Base-by-base conservation (phyloP, 306 rosid genomes). In the Prunus mira region DNA sequence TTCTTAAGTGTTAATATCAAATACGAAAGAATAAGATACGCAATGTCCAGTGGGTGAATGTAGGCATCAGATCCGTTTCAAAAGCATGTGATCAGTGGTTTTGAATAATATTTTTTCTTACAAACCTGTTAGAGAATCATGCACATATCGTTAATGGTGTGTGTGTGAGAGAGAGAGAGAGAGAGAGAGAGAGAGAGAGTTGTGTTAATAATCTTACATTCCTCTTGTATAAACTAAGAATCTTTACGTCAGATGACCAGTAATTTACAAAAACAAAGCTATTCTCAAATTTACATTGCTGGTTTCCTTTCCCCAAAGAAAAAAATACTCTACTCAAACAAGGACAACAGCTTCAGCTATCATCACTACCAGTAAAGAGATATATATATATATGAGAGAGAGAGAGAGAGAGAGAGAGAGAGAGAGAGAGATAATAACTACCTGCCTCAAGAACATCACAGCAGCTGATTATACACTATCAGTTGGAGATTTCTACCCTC, bases 271-370 rank as follows among this genome's bases (percentile, higher is more conserved):
- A 76, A 78, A 57, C 62, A 66, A 76, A 68, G 80, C 72, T 71
- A 75, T 66, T 75, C 79, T 79, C 87, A 80, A 65, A 89, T 86
- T 82, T 89, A 87, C 91, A 86, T 75, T 12, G 72, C 77, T 65
- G 51, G 80, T 83, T 87, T 69, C 79, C 82, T 84, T 82, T 65
- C 83, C 60, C 77, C 54, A 57, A 83, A 87, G 76, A 71, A 3
- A 13, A 34, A 34, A 32, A 32, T 5, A 5, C 61, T 75, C 83
- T 69, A 74, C 83, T 82, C 75, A 84, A 71, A 85, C 64, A 74
- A 46, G 30, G 60, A 78, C 84, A 22, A 32, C 38, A 32, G 75
- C 78, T 72, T 76, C 77, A 71, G 75, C 78, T 74, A 81, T 65
- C 27, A 67, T 27, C 80, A 71, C 43, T 69, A 73, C 65, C 10